phyloP scores from a whole-genome alignment of 2,329 filamentous ascomycete genomes.

The Alternaria postmessia region DNA sequence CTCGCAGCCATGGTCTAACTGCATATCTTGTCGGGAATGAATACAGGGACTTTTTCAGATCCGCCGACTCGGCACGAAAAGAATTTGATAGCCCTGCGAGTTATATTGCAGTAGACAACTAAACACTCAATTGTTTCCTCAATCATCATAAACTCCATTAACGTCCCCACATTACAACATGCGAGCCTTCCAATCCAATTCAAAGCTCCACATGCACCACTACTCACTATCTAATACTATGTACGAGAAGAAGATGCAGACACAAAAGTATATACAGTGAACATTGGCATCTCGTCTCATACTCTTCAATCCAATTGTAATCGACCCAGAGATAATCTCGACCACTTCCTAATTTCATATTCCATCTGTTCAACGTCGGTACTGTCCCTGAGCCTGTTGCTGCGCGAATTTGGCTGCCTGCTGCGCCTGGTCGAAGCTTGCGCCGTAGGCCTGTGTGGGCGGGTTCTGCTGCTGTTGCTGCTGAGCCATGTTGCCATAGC shows the following conservation, averaged over 20 bases:
- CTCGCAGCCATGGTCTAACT: no score
- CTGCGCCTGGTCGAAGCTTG: slow-evolving; percentile 17
- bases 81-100: no score
- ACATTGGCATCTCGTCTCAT: slow-evolving; percentile 7
- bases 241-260: slow-evolving; percentile 9
- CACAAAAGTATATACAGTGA: slow-evolving; percentile 12
- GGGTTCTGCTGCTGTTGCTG: slow-evolving; percentile 8
- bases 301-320: slow-evolving; percentile 2
- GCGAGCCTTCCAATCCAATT: slow-evolving; percentile 2
- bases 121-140: background rate
- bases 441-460: slow-evolving; percentile 15
- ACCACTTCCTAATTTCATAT: background rate
- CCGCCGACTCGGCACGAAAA: no score
- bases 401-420: slow-evolving; percentile 11
- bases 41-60: no score
- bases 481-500: slow-evolving; percentile 33
- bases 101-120: background rate
- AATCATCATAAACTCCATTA: background rate
- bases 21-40: no score
- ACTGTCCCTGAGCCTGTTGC: slow-evolving; percentile 13
- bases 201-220: slow-evolving; percentile 6
- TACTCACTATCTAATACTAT: background rate
- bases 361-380: slow-evolving; percentile 8
- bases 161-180: background rate
- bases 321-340: background rate